Conservation (phyloP, 345 rosid species). For the Salix koriyanagi region DNA sequence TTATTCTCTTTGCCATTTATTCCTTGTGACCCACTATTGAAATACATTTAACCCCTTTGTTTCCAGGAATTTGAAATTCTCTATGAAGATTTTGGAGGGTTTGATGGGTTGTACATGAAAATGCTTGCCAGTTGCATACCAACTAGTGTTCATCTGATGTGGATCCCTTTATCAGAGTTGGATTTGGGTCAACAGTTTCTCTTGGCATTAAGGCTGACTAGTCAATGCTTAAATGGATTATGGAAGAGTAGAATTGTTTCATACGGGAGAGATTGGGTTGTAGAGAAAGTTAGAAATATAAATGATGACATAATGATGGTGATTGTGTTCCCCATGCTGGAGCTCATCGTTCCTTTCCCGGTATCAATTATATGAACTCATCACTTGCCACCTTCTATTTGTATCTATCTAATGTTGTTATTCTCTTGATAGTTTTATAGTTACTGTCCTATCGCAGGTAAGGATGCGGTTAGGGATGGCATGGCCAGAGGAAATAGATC, state of each 20-base stretch:
- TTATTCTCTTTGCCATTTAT: conserved; percentile 4
- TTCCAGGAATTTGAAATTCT: conserved; percentile 81
- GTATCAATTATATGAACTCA: conserved; percentile 38
- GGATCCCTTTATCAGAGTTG: conserved; percentile 93
- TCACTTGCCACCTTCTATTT: neutral
- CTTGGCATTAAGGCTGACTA: conserved; percentile 47
- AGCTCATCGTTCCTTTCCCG: conserved; percentile 66
- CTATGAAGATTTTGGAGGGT: conserved; percentile 83
- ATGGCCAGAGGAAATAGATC: conserved; percentile 82
- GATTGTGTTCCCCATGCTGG: conserved; percentile 61
- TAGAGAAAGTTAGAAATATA: conserved; percentile 44
- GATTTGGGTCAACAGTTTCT: conserved; percentile 68
- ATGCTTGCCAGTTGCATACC: conserved; percentile 85
- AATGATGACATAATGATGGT: conserved; percentile 73
- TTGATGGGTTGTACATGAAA: conserved; percentile 87
- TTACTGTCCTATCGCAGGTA: conserved; percentile 40
- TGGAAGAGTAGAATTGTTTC: conserved; percentile 52
- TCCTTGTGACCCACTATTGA: conserved; percentile 7
- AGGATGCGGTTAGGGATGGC: conserved; percentile 79
- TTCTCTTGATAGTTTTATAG: conserved; percentile 1
- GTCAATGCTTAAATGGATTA: conserved; percentile 48
- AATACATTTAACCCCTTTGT: conserved; percentile 19
- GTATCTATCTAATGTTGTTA: conserved; percentile 2
- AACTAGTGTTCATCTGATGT: conserved; percentile 76
- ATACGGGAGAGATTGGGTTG: conserved; percentile 40